Evolutionary conservation across 108 stramenopile genomes (phyloP), one percentile per base, ranked within the genome.

Genomic region (Asterionellopsis glacialis): DNA sequence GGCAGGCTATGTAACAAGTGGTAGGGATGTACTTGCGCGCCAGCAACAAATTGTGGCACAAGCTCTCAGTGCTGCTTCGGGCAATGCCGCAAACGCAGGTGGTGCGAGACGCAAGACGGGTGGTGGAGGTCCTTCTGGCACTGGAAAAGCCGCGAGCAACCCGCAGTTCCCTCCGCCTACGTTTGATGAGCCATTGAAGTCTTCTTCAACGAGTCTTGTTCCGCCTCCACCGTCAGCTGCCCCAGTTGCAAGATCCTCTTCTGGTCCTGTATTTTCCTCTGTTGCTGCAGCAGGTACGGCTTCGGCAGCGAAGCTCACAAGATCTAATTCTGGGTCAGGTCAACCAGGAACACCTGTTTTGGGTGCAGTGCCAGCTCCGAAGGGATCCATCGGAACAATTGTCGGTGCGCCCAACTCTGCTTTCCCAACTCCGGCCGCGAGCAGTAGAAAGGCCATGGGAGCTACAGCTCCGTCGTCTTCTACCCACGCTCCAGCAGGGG

Each of bases 1-100:
- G 73, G 93, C 93, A 6, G 93, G 93, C 33, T 94, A 90, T 54
- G 93, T 94, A 10, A 94, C 93, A 4, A 84, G 83, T 51, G 93
- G 93, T 21, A 65, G 93, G 39, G 93, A 94, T 74, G 87, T 88
- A 10, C 57, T 88, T 52, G 86, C 83, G 33, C 82, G 85, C 15
- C 89, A 90, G 59, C 87, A 93, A 61, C 85, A 91, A 56, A 85
- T 88, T 61, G 81, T 91, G 60, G 75, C 84, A 24, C 83, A 87
- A 64, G 69, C 80, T 22, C 63, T 82, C 51, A 74, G 75, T 49
- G 75, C 81, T 0, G 74, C 65, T n/a, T 69, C 65, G 51, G 78
- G 78, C 48, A 76, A 69, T 28, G 66, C 73, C n/a, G 76, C 71
- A 22, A 59, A 59, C 18, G 28, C 60, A 45, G 59, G 74, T 45